Conservation (phyloP, 495 filamentous ascomycete species). For the Elaphomyces granulatus region DNA sequence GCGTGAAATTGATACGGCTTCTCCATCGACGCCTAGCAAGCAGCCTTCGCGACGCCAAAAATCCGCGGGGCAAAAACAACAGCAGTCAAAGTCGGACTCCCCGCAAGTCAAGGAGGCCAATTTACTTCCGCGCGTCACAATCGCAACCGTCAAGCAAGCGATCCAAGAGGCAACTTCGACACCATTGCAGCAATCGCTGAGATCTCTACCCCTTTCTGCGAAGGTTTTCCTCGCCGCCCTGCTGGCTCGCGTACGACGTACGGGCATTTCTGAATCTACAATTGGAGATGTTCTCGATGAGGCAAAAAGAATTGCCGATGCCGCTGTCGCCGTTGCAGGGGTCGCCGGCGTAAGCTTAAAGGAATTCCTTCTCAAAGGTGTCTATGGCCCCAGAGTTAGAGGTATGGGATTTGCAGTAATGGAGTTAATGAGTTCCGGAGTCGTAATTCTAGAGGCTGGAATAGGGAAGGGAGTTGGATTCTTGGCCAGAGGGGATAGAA, state of each 20-base stretch:
- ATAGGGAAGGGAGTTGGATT: conserved; percentile 19
- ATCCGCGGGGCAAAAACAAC: conserved; percentile 7
- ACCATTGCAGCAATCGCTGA: conserved; percentile 77
- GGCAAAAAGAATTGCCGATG: conserved; percentile 56
- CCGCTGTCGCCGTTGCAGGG: conserved; percentile 33
- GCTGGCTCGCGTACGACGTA: conserved; percentile 60
- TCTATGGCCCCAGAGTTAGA: conserved; percentile 39
- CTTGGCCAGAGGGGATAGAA: conserved; percentile 57
- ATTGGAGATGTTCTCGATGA: conserved; percentile 89
- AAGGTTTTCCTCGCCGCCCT: conserved; percentile 80
- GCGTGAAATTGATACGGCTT: conserved; percentile 15
- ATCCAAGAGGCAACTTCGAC: conserved; percentile 91
- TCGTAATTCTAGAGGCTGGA: conserved; percentile 64
- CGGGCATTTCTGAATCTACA: conserved; percentile 72
- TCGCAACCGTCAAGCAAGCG: conserved; percentile 80
- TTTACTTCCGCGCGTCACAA: conserved; percentile 54
- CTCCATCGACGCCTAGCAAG: conserved; percentile 34
- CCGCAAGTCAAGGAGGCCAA: conserved; percentile 8
- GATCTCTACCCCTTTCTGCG: conserved; percentile 60
- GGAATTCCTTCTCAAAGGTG: conserved; percentile 30
- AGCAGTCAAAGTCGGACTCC: conserved; percentile 4
- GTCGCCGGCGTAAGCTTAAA: conserved; percentile 26
- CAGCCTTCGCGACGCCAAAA: conserved; percentile 21
- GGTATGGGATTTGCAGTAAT: conserved; percentile 59
- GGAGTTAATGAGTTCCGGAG: conserved; percentile 73